Evolutionary conservation across 2,329 filamentous ascomycete species (phyloP).

Genomic region (Xenosphaeropsis pyriputrescens): DNA sequence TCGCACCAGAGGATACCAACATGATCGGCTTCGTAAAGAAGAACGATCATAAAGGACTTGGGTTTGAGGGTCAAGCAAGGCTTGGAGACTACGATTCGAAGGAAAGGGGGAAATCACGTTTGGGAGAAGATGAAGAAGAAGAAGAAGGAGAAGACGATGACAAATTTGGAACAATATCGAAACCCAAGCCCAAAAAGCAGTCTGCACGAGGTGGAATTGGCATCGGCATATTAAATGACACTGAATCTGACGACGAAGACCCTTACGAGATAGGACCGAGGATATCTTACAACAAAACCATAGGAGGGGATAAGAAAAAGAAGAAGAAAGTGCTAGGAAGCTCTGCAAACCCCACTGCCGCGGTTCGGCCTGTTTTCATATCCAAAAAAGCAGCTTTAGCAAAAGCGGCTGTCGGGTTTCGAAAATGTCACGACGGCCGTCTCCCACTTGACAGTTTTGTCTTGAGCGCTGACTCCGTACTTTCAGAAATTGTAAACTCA

Average conservation of each 20-base stretch:
- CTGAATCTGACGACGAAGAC: conserved; percentile 88
- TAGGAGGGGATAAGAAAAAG: conserved; percentile 74
- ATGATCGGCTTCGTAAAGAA: conserved; percentile 55
- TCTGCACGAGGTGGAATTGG: conserved; percentile 56
- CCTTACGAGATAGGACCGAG: conserved; percentile 84
- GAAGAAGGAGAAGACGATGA: conserved; percentile 23
- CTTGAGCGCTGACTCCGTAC: conserved; percentile 39
- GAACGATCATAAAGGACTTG: conserved; percentile 55
- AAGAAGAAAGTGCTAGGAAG: conserved; percentile 37
- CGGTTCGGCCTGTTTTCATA: conserved; percentile 60
- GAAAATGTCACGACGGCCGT: conserved; percentile 72
- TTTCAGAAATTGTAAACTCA: conserved; percentile 26
- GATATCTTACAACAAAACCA: conserved; percentile 71
- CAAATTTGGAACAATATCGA: conserved; percentile 7
- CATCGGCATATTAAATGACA: conserved; percentile 81
- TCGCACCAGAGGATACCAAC: conserved; percentile 68
- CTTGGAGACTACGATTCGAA: conserved; percentile 21
- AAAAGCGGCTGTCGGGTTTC: conserved; percentile 28
- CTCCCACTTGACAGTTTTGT: conserved; percentile 70
- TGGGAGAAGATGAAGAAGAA: conserved; percentile 30
- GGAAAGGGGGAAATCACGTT: conserved; percentile 14
- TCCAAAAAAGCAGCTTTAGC: conserved; percentile 43
- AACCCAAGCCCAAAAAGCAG: conserved; percentile 24
- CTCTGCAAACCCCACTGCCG: conserved; percentile 34
- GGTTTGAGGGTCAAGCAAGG: conserved; percentile 43